Evolutionary conservation across 176 grass and related monocot species (phyloP).

Genomic region (Otatea glauca): DNA sequence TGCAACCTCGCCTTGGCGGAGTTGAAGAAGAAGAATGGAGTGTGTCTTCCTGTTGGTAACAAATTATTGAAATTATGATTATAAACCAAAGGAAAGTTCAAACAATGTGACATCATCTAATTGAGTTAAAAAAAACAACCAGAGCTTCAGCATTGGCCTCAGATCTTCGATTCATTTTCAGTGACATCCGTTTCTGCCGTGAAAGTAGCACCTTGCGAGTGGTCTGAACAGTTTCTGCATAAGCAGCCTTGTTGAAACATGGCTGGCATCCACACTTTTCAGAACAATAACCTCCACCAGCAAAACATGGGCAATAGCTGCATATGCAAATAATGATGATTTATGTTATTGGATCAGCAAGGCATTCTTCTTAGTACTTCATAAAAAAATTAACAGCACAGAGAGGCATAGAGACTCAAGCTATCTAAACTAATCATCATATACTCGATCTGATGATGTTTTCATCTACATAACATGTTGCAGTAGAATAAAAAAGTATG

Average conservation of each 20-base stretch:
- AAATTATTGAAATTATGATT: conserved; percentile 19
- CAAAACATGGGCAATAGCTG: conserved; percentile 69
- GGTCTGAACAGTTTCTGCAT: conserved; percentile 59
- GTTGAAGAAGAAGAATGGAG: conserved; percentile 64
- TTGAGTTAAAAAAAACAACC: conserved; percentile 51
- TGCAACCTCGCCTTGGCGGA: conserved; percentile 62
- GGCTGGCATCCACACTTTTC: conserved; percentile 61
- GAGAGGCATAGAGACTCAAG: neutral
- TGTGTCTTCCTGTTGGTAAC: conserved; percentile 53
- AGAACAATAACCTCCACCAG: conserved; percentile 67
- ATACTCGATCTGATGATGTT: neutral
- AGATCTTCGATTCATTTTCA: conserved; percentile 63
- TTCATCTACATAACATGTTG: neutral
- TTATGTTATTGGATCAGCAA: neutral
- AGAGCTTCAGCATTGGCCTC: conserved; percentile 54
- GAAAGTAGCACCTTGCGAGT: conserved; percentile 70
- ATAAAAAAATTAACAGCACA: neutral
- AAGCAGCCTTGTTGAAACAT: conserved; percentile 62
- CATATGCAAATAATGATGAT: conserved; percentile 25
- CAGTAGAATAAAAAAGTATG: conserved; percentile 1
- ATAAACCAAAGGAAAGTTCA: conserved; percentile 22
- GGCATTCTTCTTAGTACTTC: neutral
- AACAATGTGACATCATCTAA: neutral
- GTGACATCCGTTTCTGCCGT: conserved; percentile 56
- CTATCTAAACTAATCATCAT: conserved; percentile 14